These are phyloP conservation scores for Pichia sp. DNA, from an alignment of 1,139 yeast genomes.

Conservation along the genomic window DNA sequence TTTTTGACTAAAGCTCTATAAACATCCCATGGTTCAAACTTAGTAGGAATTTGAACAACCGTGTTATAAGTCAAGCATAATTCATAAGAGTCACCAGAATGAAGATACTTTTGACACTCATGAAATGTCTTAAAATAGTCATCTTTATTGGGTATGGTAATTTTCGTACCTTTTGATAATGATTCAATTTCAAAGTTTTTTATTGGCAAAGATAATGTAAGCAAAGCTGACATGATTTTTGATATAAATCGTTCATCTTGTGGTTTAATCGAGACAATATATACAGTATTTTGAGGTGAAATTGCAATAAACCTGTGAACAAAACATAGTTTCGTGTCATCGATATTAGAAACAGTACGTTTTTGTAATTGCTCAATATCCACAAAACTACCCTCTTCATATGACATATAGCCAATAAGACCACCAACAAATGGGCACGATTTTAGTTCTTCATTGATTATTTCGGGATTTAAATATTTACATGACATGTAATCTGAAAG, in stretches of 20 bases:
- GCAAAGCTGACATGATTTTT: neutral
- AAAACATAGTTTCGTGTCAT: conserved; percentile 72
- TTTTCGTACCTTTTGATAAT: conserved; percentile 23
- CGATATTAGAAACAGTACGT: conserved; percentile 35
- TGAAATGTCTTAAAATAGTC: conserved; percentile 52
- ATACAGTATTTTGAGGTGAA: conserved; percentile 38
- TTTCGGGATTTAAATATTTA: conserved; percentile 19
- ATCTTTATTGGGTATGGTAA: conserved; percentile 49
- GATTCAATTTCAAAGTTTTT: neutral
- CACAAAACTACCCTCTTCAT: conserved; percentile 69
- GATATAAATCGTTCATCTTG: conserved; percentile 38
- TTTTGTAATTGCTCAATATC: conserved; percentile 31
- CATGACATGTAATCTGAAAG: conserved; percentile 45
- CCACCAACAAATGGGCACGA: conserved; percentile 83
- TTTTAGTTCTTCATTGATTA: conserved; percentile 20
- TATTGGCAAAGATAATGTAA: neutral
- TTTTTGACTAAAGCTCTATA: conserved; percentile 63
- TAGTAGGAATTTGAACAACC: conserved; percentile 43
- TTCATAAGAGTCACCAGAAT: conserved; percentile 89
- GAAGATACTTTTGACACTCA: conserved; percentile 62
- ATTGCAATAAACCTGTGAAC: conserved; percentile 60
- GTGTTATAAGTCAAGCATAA: conserved; percentile 84
- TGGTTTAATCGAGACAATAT: conserved; percentile 45
- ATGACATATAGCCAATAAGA: conserved; percentile 73
- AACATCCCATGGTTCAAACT: conserved; percentile 63